Conservation (phyloP, 208 protist genomes). For the Vickermania spadyakhi region DNA sequence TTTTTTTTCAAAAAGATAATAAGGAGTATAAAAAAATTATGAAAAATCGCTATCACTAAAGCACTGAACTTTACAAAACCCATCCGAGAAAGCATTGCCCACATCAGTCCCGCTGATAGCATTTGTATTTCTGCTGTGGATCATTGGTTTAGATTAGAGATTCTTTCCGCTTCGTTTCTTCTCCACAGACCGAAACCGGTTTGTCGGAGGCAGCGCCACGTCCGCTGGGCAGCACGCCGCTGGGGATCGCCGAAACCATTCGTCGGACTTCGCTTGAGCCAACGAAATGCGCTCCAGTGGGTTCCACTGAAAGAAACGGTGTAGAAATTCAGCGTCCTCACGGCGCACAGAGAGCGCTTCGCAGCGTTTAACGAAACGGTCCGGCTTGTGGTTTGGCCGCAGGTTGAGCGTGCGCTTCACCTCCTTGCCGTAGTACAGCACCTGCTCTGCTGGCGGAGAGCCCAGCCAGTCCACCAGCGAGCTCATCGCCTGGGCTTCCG, state of each 20-base stretch:
- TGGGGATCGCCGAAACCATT: constrained; percentile 61
- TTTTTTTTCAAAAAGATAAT: too few species aligned
- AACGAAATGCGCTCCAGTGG: constrained; percentile 45
- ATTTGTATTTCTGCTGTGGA: too few species aligned
- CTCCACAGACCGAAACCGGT: constrained; percentile 68
- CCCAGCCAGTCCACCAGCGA: constrained; percentile 76
- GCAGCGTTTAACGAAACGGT: constrained; percentile 52
- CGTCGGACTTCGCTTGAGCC: constrained; percentile 38
- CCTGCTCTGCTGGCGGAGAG: constrained; percentile 34
- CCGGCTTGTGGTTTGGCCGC: constrained; percentile 16
- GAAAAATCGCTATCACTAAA: too few species aligned
- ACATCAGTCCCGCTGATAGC: too few species aligned
- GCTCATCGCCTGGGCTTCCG: constrained; percentile 41
- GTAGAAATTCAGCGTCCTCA: constrained; percentile 41
- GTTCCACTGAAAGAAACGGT: constrained; percentile 68
- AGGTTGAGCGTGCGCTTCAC: not conserved
- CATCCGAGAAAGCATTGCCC: too few species aligned
- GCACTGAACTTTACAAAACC: too few species aligned
- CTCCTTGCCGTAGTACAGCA: constrained; percentile 25
- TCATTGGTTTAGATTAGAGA: constrained; percentile 7
- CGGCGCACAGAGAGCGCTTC: constrained; percentile 20
- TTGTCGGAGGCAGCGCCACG: constrained; percentile 45
- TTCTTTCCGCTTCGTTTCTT: constrained; percentile 8
- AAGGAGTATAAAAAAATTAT: too few species aligned
- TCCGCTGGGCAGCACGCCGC: constrained; percentile 40